These are phyloP conservation scores for Remersonia thermophila DNA, from an alignment of 2,329 filamentous ascomycete species.

Conservation along the genomic window DNA sequence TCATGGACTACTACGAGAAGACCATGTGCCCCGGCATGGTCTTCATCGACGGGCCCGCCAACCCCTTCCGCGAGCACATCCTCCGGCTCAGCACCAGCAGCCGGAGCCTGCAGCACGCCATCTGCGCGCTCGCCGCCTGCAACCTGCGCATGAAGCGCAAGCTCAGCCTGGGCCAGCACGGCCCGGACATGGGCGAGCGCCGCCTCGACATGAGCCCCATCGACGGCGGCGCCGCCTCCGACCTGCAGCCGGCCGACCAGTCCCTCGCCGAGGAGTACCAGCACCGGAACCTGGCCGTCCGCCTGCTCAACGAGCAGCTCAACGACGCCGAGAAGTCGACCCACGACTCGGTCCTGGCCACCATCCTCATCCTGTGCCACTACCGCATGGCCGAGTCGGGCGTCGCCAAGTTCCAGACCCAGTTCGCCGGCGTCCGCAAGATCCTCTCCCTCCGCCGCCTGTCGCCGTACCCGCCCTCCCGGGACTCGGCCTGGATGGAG, in stretches of 20 bases:
- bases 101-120: constrained; percentile 79
- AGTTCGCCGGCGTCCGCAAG: constrained; percentile 87
- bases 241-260: constrained; percentile 45
- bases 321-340: constrained; percentile 62
- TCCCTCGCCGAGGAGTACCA: constrained; percentile 70
- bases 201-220: constrained; percentile 22
- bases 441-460: constrained; percentile 63
- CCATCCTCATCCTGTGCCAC: constrained; percentile 75
- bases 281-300: constrained; percentile 67
- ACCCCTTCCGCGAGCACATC: constrained; percentile 77
- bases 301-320: constrained; percentile 71
- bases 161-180: constrained; percentile 47
- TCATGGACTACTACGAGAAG: constrained; percentile 89
- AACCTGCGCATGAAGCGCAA: constrained; percentile 77
- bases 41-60: constrained; percentile 73
- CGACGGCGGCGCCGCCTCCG: constrained; percentile 28
- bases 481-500: constrained; percentile 80
- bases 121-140: constrained; percentile 78
- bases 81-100: constrained; percentile 65
- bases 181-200: constrained; percentile 34
- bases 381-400: constrained; percentile 92
- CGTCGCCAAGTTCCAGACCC: constrained; percentile 83
- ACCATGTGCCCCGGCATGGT: constrained; percentile 87
- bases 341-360: constrained; percentile 79
- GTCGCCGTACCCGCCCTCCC: constrained; percentile 38